A percentile compares a stretch with the other conserved stretches of the same genome.
These are phyloP conservation scores for Euphorbia pulcherrima DNA, from an alignment of 345 rosid species.

Conservation along the genomic window DNA sequence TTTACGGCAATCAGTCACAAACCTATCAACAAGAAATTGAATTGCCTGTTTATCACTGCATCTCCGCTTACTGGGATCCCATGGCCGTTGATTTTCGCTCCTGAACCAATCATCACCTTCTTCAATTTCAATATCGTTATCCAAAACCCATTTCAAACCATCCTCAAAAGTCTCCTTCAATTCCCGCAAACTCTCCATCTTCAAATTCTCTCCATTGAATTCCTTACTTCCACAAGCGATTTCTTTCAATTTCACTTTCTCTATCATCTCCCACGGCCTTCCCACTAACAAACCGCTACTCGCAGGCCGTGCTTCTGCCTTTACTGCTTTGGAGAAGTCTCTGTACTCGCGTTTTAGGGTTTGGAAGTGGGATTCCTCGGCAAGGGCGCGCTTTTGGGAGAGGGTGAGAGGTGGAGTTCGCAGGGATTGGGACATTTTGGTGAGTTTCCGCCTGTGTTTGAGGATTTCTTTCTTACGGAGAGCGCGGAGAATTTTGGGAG, in stretches of 20 bases:
- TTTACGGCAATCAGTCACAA: background rate
- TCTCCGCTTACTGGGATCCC: conserved; percentile 54
- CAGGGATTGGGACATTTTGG: conserved; percentile 33
- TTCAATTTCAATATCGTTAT: conserved; percentile 65
- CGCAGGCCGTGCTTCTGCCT: conserved; percentile 16
- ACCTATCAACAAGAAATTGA: conserved; percentile 70
- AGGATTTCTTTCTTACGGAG: conserved; percentile 77
- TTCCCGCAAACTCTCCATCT: conserved; percentile 55
- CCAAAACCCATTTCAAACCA: conserved; percentile 76
- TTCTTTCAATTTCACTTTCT: conserved; percentile 53
- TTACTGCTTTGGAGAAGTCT: conserved; percentile 45
- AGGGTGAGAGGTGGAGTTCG: conserved; percentile 36
- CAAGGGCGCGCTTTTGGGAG: conserved; percentile 40
- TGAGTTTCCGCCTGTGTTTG: conserved; percentile 63
- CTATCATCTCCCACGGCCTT: conserved; percentile 87
- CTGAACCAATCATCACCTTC: conserved; percentile 19
- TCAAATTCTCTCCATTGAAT: conserved; percentile 38
- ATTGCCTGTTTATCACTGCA: conserved; percentile 64
- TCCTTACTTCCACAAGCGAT: conserved; percentile 46
- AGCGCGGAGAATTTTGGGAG: conserved; percentile 62
- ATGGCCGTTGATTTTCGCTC: conserved; percentile 20
- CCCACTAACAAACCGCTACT: conserved; percentile 43
- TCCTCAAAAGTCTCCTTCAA: conserved; percentile 64
- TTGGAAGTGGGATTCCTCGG: conserved; percentile 50
- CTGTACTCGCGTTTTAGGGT: conserved; percentile 58